Base-by-base conservation (phyloP, 768 basidiomycete genomes). In the Collybia sp. region DNA sequence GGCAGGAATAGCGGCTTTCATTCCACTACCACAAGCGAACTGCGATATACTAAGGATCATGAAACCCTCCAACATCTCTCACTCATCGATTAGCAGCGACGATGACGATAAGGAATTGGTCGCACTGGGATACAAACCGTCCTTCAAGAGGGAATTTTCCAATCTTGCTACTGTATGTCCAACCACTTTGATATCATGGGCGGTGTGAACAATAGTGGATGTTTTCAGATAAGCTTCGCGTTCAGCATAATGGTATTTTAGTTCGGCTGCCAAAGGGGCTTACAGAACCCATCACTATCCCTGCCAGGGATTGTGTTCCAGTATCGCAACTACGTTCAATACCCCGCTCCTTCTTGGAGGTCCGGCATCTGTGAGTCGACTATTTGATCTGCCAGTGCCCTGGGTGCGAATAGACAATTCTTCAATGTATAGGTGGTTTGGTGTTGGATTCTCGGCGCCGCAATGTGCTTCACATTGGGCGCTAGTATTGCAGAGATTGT, bases 141-240 rank as follows among this genome's bases (percentile, higher is more conserved):
- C 85, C 12, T 92, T 93, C 72, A 82, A 80, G 62, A 75, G 90
- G 47, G 90, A 93, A 70, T 93, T 93, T 55, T 80, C 85, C 6
- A 88, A 88, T 57, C 63, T 90, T 30, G 84, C 85, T n/a, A 88
- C 85, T 49, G 84, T 85, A 51, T 49, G 79, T 56, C 11, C 33
- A 39, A 9, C 16, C 16, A 12, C 17, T 36, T 25, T 25, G 32
- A 20, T 19, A 35, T 37, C 6, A 17, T 30, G 6, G n/a, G 17
- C 13, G 45, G 16, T 17, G 17, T 44, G n/a, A 51, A 43, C 30
- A 30, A n/a, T n/a, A n/a, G n/a, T 40, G 38, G 13, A 41, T 48
- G 18, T 30, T 32, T 40, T 25, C 49, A 83, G 82, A 84, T 84
- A 43, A 80, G 80, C 57, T 88, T 85, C 60, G 82, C 85, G 15